phyloP scores from a whole-genome alignment of 2,329 filamentous ascomycete species.

The Neofusicoccum cordaticola region DNA sequence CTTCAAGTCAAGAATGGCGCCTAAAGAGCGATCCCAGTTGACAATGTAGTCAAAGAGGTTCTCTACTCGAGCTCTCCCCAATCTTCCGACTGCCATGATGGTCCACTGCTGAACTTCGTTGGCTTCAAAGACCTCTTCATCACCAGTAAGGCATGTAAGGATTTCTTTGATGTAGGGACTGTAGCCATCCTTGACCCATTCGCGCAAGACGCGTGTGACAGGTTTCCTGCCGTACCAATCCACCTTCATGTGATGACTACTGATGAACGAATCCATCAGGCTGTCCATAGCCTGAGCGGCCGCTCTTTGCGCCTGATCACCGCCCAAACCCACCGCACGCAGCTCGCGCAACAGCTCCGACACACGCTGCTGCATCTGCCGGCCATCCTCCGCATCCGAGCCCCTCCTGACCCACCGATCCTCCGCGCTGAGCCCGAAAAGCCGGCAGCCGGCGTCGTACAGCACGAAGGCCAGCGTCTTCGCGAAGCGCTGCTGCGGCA shows the following conservation, averaged over 20 bases:
- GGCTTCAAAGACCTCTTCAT: constrained; percentile 41
- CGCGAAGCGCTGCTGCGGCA: constrained; percentile 51
- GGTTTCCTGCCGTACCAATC: constrained; percentile 57
- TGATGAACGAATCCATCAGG: constrained; percentile 63
- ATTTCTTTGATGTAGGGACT: constrained; percentile 63
- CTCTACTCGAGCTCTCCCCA: constrained; percentile 66
- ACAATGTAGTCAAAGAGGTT: constrained; percentile 79
- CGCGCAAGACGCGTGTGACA: constrained; percentile 58
- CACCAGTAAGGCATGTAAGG: constrained; percentile 41
- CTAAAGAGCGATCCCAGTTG: constrained; percentile 68
- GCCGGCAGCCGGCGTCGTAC: constrained; percentile 48
- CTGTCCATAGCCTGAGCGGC: constrained; percentile 70
- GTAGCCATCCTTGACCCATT: constrained; percentile 69
- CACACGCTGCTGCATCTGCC: not conserved
- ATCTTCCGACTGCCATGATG: constrained; percentile 64
- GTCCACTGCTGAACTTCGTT: constrained; percentile 65
- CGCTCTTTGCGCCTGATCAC: constrained; percentile 66
- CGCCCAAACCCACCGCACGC: constrained; percentile 64
- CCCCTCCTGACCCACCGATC: not conserved
- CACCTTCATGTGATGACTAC: constrained; percentile 58
- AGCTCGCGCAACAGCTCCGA: constrained; percentile 55
- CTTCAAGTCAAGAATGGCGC: constrained; percentile 71
- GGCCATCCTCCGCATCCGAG: constrained; percentile 6
- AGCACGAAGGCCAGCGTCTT: constrained; percentile 56
- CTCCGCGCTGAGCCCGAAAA: constrained; percentile 41